Base-by-base conservation (phyloP, 2,329 filamentous ascomycete genomes). In the Penicillium sp. region DNA sequence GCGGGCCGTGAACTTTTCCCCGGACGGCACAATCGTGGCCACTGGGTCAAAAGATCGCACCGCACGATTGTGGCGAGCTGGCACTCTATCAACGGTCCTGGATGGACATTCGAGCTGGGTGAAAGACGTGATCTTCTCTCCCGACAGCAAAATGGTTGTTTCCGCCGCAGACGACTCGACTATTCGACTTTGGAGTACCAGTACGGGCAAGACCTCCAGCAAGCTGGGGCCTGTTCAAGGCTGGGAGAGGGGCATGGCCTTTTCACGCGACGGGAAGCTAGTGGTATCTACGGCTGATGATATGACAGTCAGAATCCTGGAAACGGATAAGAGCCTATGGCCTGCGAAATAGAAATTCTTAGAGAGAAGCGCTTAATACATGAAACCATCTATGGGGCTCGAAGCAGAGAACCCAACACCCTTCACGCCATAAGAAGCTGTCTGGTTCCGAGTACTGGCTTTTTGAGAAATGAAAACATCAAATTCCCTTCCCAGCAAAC, bases 1-100 rank as follows among this genome's bases (percentile, higher is more conserved):
- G 38, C 53, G 7, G 4, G 50, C 60, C n/a, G 59, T 74, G 41
- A 64, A 59, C 5, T 74, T 74, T 57, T 73, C 70, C 4, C 63
- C 59, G 12, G 67, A 71, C 53, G 62, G 66, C 22, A 63, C 61
- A 15, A 55, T 60, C 25, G 48, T 74, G 4, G 69, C 68, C 5
- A 71, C 72, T 2, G 66, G 55, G 35, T 72, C 52, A 8, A 43
- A 37, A 45, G 52, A 51, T 35, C 25, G 45, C 8, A 54, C 51
- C 8, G 38, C 47, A 15, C 52, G 45, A 11, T 28, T 59, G 11
- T 59, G 57, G 57, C 51, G 45, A 15, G 53, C 35, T 7, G 60
- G 60, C 8, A 31, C 20, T n/a, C 42, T 54, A 51, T 38, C 43
- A 1, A 55, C 38, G 17, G 45, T 53, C 28, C 52, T 62, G 1